Evolutionary conservation across 805 yeast genomes (phyloP).

Genomic region (Zygotorulaspora chibaensis): DNA sequence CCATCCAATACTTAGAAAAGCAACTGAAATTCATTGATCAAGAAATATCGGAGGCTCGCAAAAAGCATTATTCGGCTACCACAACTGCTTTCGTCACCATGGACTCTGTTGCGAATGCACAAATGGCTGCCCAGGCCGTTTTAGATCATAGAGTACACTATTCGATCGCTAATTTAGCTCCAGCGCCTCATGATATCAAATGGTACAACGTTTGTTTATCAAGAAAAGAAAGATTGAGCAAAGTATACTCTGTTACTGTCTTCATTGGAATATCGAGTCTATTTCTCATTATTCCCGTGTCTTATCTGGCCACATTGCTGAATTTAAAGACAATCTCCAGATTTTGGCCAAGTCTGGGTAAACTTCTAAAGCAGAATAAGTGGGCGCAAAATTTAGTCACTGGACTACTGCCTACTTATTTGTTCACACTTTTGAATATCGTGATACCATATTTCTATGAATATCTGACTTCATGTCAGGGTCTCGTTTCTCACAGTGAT

Average conservation of each 20-base stretch:
- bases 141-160: constrained; percentile 84
- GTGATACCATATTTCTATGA: constrained; percentile 82
- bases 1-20: constrained; percentile 71
- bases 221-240: constrained; percentile 61
- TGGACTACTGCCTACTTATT: constrained; percentile 84
- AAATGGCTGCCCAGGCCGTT: constrained; percentile 93
- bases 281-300: constrained; percentile 75
- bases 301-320: constrained; percentile 76
- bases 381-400: constrained; percentile 80
- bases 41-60: constrained; percentile 61
- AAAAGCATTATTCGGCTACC: constrained; percentile 69
- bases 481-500: constrained; percentile 86
- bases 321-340: constrained; percentile 72
- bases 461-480: constrained; percentile 78
- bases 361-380: constrained; percentile 53
- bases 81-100: constrained; percentile 92
- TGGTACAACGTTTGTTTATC: constrained; percentile 89
- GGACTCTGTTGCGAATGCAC: constrained; percentile 94
- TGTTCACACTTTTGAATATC: constrained; percentile 79
- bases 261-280: constrained; percentile 52
- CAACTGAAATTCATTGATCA: constrained; percentile 66
- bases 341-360: constrained; percentile 80
- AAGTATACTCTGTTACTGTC: constrained; percentile 41
- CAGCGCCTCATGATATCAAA: constrained; percentile 92
- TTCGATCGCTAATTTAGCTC: constrained; percentile 79